Percentiles rank a stretch among this genome's conserved stretches.
Conservation (phyloP, 805 yeast species). For the Grigorovia humatica region DNA sequence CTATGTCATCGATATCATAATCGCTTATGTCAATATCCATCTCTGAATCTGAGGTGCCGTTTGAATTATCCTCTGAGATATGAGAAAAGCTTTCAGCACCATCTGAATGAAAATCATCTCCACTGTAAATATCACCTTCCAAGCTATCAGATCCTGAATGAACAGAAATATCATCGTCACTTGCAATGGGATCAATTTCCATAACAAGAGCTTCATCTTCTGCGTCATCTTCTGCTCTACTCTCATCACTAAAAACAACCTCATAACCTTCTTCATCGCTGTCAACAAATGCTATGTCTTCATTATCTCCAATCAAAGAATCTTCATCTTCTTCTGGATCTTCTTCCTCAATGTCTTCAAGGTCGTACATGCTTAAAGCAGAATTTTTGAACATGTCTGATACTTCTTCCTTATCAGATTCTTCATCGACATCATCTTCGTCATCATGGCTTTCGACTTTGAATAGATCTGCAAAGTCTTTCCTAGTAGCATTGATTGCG, state of each 20-base stretch:
- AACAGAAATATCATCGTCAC: constrained; percentile 13
- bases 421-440: constrained; percentile 46
- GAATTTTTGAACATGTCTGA: constrained; percentile 82
- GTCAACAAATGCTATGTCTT: constrained; percentile 28
- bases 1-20: constrained; percentile 27
- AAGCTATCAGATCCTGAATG: constrained; percentile 19
- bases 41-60: constrained; percentile 21
- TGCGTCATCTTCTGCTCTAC: constrained; percentile 22
- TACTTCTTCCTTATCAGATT: constrained; percentile 55
- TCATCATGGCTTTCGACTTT: constrained; percentile 51
- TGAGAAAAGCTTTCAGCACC: constrained; percentile 10
- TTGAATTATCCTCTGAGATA: neutral
- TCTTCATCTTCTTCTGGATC: constrained; percentile 49
- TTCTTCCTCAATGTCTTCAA: constrained; percentile 57
- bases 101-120: constrained; percentile 19
- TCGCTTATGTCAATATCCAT: constrained; percentile 28
- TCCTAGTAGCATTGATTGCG: constrained; percentile 45
- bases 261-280: constrained; percentile 29
- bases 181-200: constrained; percentile 26
- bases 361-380: constrained; percentile 89
- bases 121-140: constrained; percentile 14
- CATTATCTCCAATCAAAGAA: constrained; percentile 37
- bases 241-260: constrained; percentile 26
- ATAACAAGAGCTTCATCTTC: constrained; percentile 12
- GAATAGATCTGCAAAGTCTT: constrained; percentile 47